phyloP scores from a whole-genome alignment of 441 rosid species.

The Jatropha podagrica region DNA sequence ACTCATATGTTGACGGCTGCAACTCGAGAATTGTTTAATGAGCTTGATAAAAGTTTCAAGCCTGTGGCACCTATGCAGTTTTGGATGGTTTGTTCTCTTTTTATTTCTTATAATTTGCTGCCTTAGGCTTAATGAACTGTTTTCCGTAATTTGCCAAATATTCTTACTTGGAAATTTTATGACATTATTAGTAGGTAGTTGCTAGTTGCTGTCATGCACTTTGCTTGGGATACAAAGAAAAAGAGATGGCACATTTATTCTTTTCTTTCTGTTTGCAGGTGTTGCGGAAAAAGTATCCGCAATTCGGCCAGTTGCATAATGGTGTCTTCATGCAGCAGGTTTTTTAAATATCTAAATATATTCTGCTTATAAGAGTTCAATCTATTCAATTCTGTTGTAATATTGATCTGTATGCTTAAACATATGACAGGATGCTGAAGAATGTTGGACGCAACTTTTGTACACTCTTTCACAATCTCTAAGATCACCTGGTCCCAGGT shows the following conservation, averaged over 20 bases:
- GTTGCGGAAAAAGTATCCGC: conserved; percentile 89
- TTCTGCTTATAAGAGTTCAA: conserved; percentile 8
- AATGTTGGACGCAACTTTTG: conserved; percentile 92
- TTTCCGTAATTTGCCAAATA: not conserved
- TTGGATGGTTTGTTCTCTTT: conserved; percentile 70
- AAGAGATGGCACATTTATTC: not conserved
- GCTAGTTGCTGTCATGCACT: conserved; percentile 4
- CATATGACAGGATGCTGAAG: conserved; percentile 82
- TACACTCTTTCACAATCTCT: conserved; percentile 87
- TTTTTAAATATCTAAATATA: conserved; percentile 13
- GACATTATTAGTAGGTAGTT: not conserved
- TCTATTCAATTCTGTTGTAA: conserved; percentile 9
- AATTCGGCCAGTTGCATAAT: conserved; percentile 90
- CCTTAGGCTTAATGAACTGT: not conserved
- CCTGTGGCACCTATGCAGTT: conserved; percentile 91
- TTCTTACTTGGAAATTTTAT: not conserved
- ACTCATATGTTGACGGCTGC: conserved; percentile 92
- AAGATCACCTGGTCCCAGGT: conserved; percentile 58
- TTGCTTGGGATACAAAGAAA: not conserved
- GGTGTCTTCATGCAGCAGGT: conserved; percentile 99
- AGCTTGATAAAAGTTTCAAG: conserved; percentile 83
- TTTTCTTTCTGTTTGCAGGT: conserved; percentile 43
- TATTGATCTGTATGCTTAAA: conserved; percentile 25
- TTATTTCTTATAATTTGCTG: conserved; percentile 11
- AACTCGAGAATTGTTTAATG: conserved; percentile 75